Conservation (phyloP, 345 rosid species). For the Excoecaria agallocha region DNA sequence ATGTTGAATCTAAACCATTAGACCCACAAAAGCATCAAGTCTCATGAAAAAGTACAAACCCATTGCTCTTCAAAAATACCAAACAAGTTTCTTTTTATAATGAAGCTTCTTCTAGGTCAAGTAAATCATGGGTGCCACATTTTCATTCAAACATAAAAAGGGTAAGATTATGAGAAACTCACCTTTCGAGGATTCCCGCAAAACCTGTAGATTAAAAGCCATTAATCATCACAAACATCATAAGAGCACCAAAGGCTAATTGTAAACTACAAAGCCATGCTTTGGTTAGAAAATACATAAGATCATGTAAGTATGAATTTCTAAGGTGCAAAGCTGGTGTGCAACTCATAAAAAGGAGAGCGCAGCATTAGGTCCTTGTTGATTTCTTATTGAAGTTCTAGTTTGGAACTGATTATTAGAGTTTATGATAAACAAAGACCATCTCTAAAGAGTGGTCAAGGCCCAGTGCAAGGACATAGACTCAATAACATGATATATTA, state of each 20-base stretch:
- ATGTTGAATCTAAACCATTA: not conserved
- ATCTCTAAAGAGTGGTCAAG: not conserved
- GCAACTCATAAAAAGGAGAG: not conserved
- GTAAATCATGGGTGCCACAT: not conserved
- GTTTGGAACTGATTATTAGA: not conserved
- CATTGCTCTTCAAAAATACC: not conserved
- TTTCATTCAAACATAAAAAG: conserved; percentile 2
- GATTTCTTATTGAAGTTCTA: not conserved
- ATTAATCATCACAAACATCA: conserved; percentile 13
- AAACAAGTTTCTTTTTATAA: not conserved
- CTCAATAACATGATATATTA: not conserved
- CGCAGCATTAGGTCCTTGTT: not conserved
- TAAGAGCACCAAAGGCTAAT: conserved; percentile 2
- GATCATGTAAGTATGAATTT: too few relatives aligned
- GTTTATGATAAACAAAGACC: not conserved
- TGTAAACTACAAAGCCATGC: not conserved
- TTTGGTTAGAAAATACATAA: not conserved
- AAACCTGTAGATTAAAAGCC: conserved; percentile 43
- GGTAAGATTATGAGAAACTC: conserved; percentile 23
- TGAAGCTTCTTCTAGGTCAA: not conserved
- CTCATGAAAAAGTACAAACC: not conserved
- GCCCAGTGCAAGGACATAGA: not conserved
- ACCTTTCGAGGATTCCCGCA: conserved; percentile 83
- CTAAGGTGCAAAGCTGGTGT: not conserved
- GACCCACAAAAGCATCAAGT: not conserved